Percentiles rank a stretch among this genome's conserved stretches.
These are phyloP conservation scores for Dothiorella sarmentorum DNA, from an alignment of 2,329 filamentous ascomycete species.

Conservation along the genomic window DNA sequence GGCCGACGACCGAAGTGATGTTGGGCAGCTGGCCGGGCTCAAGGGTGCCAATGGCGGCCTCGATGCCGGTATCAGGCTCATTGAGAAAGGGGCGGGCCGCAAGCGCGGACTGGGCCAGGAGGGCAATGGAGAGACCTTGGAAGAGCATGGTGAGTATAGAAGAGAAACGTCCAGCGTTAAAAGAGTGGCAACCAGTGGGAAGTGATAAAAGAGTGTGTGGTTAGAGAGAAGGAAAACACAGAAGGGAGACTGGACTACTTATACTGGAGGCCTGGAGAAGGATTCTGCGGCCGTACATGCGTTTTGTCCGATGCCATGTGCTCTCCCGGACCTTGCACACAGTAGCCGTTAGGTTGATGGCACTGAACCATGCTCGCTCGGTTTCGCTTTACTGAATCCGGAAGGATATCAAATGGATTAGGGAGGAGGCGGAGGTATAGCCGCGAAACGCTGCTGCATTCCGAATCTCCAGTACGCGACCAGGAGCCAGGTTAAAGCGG, in stretches of 20 bases:
- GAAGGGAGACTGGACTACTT: neutral
- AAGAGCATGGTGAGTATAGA: conserved; percentile 5
- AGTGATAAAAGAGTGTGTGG: neutral
- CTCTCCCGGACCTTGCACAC: neutral
- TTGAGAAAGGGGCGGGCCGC: conserved; percentile 34
- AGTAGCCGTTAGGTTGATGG: neutral
- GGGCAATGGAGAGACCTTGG: conserved; percentile 5
- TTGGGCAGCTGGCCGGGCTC: conserved; percentile 40
- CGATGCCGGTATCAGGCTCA: conserved; percentile 37
- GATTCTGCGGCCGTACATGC: neutral
- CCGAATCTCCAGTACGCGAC: neutral
- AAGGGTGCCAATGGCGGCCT: conserved; percentile 25
- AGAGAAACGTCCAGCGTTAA: conserved; percentile 4
- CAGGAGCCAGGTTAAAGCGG: conserved; percentile 10
- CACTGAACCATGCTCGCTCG: neutral
- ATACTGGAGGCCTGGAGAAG: neutral
- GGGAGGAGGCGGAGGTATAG: neutral
- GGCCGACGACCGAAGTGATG: conserved; percentile 45
- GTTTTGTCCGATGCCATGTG: neutral
- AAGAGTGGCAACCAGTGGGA: neutral
- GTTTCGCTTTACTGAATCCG: neutral
- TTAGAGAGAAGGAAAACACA: neutral
- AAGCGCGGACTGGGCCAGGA: conserved; percentile 27
- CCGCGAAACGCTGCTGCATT: neutral
- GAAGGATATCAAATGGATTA: neutral